Evolutionary conservation across 2,329 filamentous ascomycete genomes (phyloP), one percentile per base, ranked within the genome.

Genomic region (Pseudogymnoascus pannorum): DNA sequence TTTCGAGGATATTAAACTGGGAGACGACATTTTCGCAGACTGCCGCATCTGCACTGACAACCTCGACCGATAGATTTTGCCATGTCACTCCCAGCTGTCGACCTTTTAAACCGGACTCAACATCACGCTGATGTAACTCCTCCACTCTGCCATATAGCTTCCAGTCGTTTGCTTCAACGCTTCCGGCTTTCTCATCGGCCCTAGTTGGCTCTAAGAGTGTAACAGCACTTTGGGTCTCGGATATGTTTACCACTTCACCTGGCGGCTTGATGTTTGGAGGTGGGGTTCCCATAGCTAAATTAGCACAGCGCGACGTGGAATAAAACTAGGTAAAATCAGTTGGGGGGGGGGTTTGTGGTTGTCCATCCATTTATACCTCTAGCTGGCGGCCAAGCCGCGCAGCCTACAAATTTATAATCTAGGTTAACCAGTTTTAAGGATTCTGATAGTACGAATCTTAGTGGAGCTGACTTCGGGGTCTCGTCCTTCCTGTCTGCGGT

Each of bases 11-110:
- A 68, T 83, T 83, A 75, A 80, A 82, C 65, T 83, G 84, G 0
- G 82, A 82, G 1, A 83, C 59, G 57, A 87, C 80, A 58, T 88
- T 84, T 66, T 89, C 86, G 20, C 18, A 36, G 18, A 87, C 85
- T 59, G 83, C 80, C 33, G 89, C 89, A 20, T 89, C 88, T 64
- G 87, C 82, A 9, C 29, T 36, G 20, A 58, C n/a, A 12, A 91
- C 91, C 71, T 83, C 86, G 38, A 94, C 90, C 0, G 88, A 89
- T 57, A 95, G 75, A 18, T 81, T 80, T 60, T 94, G 84, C 89
- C 90, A 95, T 64, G 89, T 82, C 0, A 91, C 88, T 35, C 89
- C 88, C 63, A 92, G 88, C 67, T 88, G 75, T 11, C 42, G 42
- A n/a, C 42, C 42, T 26, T 48, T 48, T 9, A 48, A n/a, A 16